phyloP scores from a whole-genome alignment of 139 green algal species.

The Desmodesmus armatus region DNA sequence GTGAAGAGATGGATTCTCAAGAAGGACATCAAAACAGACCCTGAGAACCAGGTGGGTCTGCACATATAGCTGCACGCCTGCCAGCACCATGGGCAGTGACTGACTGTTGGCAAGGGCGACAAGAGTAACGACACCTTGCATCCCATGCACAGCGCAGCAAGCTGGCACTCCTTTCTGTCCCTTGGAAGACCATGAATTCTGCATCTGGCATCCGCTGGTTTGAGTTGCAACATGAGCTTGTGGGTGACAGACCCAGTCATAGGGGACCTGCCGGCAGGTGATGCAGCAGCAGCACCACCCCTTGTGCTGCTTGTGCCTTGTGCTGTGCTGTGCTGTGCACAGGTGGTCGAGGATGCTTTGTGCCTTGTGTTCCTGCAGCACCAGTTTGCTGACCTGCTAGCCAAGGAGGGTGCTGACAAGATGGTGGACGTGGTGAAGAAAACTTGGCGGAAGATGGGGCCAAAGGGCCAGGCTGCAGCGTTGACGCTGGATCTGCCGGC shows the following conservation, averaged over 20 bases:
- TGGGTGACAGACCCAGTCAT: too few relatives aligned
- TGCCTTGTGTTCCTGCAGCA: slow-evolving; percentile 71
- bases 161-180: too few relatives aligned
- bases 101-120: too few relatives aligned
- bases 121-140: too few relatives aligned
- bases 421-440: slow-evolving; percentile 71
- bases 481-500: slow-evolving; percentile 39
- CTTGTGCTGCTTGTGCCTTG: background rate
- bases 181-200: too few relatives aligned
- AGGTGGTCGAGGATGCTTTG: slow-evolving; percentile 68
- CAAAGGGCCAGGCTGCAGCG: slow-evolving; percentile 51
- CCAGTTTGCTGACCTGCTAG: slow-evolving; percentile 61
- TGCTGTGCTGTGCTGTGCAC: background rate
- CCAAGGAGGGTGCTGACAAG: slow-evolving; percentile 55
- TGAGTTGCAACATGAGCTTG: background rate
- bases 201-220: too few relatives aligned
- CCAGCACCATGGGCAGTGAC: too few relatives aligned
- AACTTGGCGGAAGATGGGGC: slow-evolving; percentile 59
- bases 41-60: slow-evolving; percentile 54
- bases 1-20: slow-evolving; percentile 62
- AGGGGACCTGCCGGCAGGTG: too few relatives aligned
- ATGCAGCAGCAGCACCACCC: too few relatives aligned
- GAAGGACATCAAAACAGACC: slow-evolving; percentile 56
- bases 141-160: too few relatives aligned
- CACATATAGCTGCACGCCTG: too few relatives aligned